phyloP scores from a whole-genome alignment of 257 asterid species.

The Salvia rosmarinus region DNA sequence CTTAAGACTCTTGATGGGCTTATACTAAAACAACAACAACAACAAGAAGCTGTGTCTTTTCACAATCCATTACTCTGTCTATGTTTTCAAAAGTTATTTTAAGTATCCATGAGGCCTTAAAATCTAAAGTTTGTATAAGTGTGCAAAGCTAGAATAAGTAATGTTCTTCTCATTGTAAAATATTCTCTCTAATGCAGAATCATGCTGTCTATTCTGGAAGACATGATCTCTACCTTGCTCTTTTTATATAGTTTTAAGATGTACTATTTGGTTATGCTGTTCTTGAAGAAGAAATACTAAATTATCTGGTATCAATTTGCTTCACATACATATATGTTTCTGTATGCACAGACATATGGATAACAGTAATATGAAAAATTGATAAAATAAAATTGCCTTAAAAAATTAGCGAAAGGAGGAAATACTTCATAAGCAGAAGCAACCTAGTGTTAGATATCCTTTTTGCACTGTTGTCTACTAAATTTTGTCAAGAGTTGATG shows the following conservation, averaged over 20 bases:
- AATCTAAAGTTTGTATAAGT: background rate
- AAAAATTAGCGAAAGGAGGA: background rate
- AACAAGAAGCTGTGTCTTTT: background rate
- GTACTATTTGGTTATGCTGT: background rate
- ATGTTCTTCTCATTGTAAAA: background rate
- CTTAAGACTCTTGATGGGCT: background rate
- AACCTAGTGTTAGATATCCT: background rate
- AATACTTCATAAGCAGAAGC: background rate
- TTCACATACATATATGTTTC: background rate
- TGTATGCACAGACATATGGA: background rate
- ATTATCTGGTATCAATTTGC: background rate
- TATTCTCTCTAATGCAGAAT: background rate
- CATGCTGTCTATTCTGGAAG: background rate
- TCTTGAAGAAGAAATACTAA: background rate
- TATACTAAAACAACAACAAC: background rate
- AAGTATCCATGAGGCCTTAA: background rate
- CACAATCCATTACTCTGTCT: background rate
- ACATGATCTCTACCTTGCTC: background rate
- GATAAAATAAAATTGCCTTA: background rate
- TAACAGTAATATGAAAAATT: background rate
- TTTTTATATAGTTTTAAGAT: slow-evolving; percentile 12
- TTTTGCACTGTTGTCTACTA: background rate
- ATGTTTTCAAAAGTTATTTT: background rate
- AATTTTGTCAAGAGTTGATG: background rate
- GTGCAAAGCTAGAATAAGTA: background rate